Base-by-base conservation (phyloP, 2,329 filamentous ascomycete genomes). In the Aspergillus texensis region DNA sequence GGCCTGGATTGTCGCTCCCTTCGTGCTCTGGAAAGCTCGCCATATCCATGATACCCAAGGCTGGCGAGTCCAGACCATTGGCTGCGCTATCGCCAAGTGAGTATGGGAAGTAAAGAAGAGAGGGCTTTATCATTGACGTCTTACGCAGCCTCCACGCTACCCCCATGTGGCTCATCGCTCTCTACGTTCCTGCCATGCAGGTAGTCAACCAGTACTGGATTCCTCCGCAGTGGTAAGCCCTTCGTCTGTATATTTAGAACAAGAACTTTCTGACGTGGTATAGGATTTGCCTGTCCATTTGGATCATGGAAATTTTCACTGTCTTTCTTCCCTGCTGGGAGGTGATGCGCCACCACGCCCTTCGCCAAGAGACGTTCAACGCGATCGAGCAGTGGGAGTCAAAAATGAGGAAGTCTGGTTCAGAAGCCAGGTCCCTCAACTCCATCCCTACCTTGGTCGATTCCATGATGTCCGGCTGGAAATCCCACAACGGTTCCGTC, bases 281-380 rank as follows among this genome's bases (percentile, higher is more conserved):
- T 30, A 73, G 74, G 77, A 78, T 90, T 62, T 83, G 84, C 54
- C 75, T 88, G 6, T 88, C 87, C 28, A 87, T 91, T 69, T 81
- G 86, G 68, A 76, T 86, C 62, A 85, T 90, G 62, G 88, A 91
- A 70, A 81, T 88, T 55, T 87, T 88, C 69, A 86, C 87, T 60
- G 80, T 91, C 67, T 85, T 89, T 70, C 80, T 89, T 62, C 89
- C 89, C 8, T 84, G 87, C 73, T 84, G 82, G 75, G 85, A 89
- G 69, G 83, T 88, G 32, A 74, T 77, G 67, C 75, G 75, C 52
- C 72, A 76, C 55, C 72, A 73, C 61, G 64, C 67, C 12, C 72
- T 78, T 10, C 71, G 69, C 21, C 70, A 72, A 16, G 75, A 80
- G 55, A 78, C 74, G 16, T 72, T 77, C 62, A 72, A 78, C 61